phyloP scores from a whole-genome alignment of 192 early-diverging fungal species.

The Backusella macrospora region DNA sequence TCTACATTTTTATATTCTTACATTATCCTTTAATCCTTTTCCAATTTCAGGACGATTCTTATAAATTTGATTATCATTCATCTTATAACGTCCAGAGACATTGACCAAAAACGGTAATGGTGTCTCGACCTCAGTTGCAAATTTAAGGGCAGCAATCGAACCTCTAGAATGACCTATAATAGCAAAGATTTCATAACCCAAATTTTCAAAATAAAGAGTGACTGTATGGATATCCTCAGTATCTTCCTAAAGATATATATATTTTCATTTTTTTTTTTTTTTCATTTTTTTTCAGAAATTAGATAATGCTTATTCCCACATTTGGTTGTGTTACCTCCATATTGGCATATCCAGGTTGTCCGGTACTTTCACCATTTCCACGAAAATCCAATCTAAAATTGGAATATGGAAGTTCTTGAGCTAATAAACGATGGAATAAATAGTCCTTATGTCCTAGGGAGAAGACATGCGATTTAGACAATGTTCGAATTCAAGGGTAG shows the following conservation, averaged over 20 bases:
- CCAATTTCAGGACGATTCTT: constrained; percentile 22
- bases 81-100: constrained; percentile 35
- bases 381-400: constrained; percentile 45
- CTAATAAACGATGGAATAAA: constrained; percentile 39
- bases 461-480: too few relatives aligned
- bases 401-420: constrained; percentile 37
- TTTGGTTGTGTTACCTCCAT: constrained; percentile 26
- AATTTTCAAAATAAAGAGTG: constrained; percentile 30
- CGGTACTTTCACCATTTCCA: constrained; percentile 44
- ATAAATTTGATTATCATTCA: constrained; percentile 34
- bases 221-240: constrained; percentile 34
- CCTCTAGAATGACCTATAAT: constrained; percentile 44
- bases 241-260: too few relatives aligned
- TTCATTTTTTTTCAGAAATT: background rate
- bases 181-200: constrained; percentile 37
- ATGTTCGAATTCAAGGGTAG: background rate
- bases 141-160: constrained; percentile 32
- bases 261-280: constrained; percentile 11
- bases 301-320: constrained; percentile 3
- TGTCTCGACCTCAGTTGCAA: constrained; percentile 29
- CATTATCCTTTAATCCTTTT: constrained; percentile 17
- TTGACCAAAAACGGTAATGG: constrained; percentile 36
- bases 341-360: constrained; percentile 29
- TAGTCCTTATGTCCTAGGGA: constrained; percentile 46
- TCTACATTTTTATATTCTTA: background rate